A percentile compares a stretch with the other conserved stretches of the same genome.
These are phyloP conservation scores for Fraxinus quadrangulata DNA, from an alignment of 257 asterid species.

Conservation along the genomic window DNA sequence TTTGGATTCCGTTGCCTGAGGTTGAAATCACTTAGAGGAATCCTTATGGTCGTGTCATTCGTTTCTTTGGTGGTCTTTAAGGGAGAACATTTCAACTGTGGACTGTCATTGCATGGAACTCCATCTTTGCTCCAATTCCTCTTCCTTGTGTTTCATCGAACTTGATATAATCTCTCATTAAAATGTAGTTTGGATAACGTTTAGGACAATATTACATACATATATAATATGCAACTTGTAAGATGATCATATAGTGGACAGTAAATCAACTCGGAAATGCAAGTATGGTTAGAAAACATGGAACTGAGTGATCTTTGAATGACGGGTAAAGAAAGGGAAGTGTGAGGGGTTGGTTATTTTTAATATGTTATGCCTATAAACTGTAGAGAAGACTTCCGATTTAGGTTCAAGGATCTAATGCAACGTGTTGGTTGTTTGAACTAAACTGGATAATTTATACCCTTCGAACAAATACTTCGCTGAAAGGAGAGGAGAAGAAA, in stretches of 20 bases:
- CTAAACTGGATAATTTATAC: background rate
- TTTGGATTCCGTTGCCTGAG: background rate
- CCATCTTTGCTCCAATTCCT: background rate
- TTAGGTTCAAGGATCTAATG: background rate
- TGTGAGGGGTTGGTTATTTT: background rate
- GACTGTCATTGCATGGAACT: background rate
- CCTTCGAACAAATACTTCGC: background rate
- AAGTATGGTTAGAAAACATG: background rate
- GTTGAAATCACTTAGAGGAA: background rate
- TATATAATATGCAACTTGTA: background rate
- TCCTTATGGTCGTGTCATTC: conserved; percentile 2
- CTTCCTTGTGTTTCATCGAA: background rate
- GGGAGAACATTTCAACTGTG: background rate
- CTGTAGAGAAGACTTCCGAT: background rate
- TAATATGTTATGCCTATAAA: background rate
- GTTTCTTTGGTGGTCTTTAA: background rate
- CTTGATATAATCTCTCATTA: background rate
- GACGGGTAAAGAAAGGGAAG: background rate
- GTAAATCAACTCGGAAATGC: background rate
- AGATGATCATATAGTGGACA: background rate
- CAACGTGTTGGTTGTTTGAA: background rate
- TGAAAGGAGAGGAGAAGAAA: background rate
- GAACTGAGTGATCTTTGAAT: background rate
- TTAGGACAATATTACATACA: background rate
- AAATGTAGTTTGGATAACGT: background rate